Evolutionary conservation across 1,139 yeast species (phyloP), one percentile per base, ranked within the genome.

Genomic region (Geotrichum carabidarum): DNA sequence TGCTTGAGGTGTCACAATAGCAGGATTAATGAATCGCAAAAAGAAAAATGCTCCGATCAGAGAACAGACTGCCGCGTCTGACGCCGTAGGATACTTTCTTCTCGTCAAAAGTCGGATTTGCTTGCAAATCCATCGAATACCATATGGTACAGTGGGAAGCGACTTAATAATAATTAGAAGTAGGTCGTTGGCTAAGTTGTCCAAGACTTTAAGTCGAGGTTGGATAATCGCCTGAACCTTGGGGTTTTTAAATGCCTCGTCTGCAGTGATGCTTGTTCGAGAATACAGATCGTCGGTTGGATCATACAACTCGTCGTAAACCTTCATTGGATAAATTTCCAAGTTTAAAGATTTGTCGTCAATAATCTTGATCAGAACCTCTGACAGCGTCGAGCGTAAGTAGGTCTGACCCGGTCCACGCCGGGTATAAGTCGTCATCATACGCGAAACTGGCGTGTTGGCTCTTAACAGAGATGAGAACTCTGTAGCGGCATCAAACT

Each of bases 1-100:
- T 4, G 88, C 78, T 60, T 88, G 95, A 0, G 97, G 97, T 46
- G 91, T 84, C n/a, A 91, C 91, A 58, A 91, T 82, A 0, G 95
- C 95, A 8, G 99, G 98, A 66, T 95, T 90, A 59, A 89, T 79
- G 62, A 87, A 85, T 59, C 97, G 76, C 61, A 91, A 74, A 66
- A 91, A 91, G 52, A 91, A 74, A 65, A 88, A 91, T 0, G 96
- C 90, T 0, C 97, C 96, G 40, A 90, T 70, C 14, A 73, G 62
- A 1, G 75, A 69, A 43, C 71, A 68, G 9, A 71, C 88, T 0
- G 96, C 94, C 40, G 71, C 62, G 48, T 70, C 74, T 4, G 70
- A 58, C 53, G 86, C 79, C 47, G 82, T 86, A 0, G 90, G 86
- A 62, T 86, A 86, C 62, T 82, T 83, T 27, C 74, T 71, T 50